Evolutionary conservation across 2,329 filamentous ascomycete genomes (phyloP).

Genomic region (Arthrobotrys conoides): DNA sequence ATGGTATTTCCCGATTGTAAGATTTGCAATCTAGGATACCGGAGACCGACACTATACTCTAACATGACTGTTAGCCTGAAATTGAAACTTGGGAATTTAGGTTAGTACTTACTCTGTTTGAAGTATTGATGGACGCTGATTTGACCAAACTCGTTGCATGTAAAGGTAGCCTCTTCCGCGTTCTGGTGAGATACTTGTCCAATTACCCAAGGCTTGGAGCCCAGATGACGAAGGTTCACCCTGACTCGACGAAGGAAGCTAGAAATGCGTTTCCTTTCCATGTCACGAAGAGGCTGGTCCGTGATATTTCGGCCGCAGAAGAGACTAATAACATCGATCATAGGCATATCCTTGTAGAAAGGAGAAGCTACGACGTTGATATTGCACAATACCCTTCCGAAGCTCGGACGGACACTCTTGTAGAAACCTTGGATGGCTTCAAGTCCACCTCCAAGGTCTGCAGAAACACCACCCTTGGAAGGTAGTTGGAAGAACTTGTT

Average conservation of each 20-base stretch:
- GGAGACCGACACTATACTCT: conserved; percentile 34
- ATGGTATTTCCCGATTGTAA: conserved; percentile 30
- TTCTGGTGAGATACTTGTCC: conserved; percentile 17
- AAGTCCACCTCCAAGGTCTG: conserved; percentile 71
- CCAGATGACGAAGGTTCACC: conserved; percentile 32
- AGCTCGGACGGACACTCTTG: conserved; percentile 71
- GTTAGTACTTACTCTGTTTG: conserved; percentile 25
- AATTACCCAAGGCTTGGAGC: conserved; percentile 13
- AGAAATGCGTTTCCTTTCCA: conserved; percentile 10
- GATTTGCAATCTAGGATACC: conserved; percentile 29
- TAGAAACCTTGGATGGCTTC: conserved; percentile 69
- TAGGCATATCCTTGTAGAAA: conserved; percentile 71
- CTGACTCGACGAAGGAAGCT: conserved; percentile 34
- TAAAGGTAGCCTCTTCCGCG: conserved; percentile 21
- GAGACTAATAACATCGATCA: conserved; percentile 67
- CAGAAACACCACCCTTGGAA: conserved; percentile 65
- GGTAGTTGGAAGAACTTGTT: conserved; percentile 70
- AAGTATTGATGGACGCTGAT: conserved; percentile 47
- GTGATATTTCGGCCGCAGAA: conserved; percentile 62
- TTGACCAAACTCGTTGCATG: conserved; percentile 13
- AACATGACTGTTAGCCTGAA: not conserved
- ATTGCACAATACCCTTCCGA: conserved; percentile 74
- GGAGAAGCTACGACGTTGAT: conserved; percentile 75
- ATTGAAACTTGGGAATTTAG: not conserved
- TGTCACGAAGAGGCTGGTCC: conserved; percentile 16